A percentile compares a stretch with the other conserved stretches of the same genome.
Conservation (phyloP, 192 early-diverging fungal genomes). For the Gaertneriomyces sp. region DNA sequence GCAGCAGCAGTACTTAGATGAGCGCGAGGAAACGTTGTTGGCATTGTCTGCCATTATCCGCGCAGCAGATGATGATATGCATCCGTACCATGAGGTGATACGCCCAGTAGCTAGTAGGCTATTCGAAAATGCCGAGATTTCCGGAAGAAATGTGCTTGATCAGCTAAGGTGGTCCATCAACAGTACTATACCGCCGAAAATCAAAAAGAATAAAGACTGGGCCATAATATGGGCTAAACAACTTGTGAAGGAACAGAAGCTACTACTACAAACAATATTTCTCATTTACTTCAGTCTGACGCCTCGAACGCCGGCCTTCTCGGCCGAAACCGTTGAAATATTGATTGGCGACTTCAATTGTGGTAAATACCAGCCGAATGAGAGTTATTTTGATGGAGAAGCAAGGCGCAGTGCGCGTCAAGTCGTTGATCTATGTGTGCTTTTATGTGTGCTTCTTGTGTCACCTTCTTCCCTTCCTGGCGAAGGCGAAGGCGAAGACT, state of each 20-base stretch:
- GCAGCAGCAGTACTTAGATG: constrained; percentile 29
- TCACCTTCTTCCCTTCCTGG: neutral
- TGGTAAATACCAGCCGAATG: constrained; percentile 38
- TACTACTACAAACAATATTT: constrained; percentile 42
- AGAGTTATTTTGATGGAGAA: constrained; percentile 32
- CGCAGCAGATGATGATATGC: constrained; percentile 24
- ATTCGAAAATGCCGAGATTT: constrained; percentile 4
- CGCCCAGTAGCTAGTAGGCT: constrained; percentile 7
- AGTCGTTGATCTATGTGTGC: constrained; percentile 33
- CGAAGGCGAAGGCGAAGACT: constrained; percentile 1
- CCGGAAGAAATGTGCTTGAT: constrained; percentile 11
- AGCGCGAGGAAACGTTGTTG: constrained; percentile 25
- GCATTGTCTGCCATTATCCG: constrained; percentile 30
- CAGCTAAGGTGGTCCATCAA: constrained; percentile 25
- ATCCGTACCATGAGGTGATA: constrained; percentile 14
- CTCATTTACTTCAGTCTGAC: constrained; percentile 32
- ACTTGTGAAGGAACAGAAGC: constrained; percentile 37
- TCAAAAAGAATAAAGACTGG: constrained; percentile 21
- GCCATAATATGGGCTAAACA: constrained; percentile 39
- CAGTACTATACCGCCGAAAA: constrained; percentile 16
- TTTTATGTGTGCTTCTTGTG: constrained; percentile 13
- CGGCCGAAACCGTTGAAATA: constrained; percentile 2
- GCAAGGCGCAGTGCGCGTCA: constrained; percentile 12
- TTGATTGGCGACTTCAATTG: constrained; percentile 23
- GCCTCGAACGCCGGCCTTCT: constrained; percentile 1